These are phyloP conservation scores for Rauvolfia tetraphylla DNA, from an alignment of 257 asterid genomes.

Conservation along the genomic window DNA sequence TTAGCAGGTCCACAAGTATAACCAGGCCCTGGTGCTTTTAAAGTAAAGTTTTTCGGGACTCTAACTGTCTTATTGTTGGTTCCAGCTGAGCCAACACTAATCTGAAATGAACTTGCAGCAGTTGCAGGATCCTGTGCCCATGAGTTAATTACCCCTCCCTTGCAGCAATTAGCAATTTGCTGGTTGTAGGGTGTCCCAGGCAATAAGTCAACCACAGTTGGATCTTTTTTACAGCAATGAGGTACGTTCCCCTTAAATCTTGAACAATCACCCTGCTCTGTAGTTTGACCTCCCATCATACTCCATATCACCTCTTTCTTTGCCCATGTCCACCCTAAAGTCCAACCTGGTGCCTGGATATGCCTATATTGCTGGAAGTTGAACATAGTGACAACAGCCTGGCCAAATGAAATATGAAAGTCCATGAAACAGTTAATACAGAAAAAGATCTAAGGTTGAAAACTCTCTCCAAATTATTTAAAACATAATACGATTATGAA, in stretches of 20 bases:
- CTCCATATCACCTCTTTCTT: slow-evolving; percentile 89
- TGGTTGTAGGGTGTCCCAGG: slow-evolving; percentile 85
- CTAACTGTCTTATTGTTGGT: slow-evolving; percentile 74
- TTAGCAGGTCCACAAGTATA: slow-evolving; percentile 85
- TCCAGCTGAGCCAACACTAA: slow-evolving; percentile 72
- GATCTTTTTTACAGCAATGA: slow-evolving; percentile 78
- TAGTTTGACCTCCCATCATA: slow-evolving; percentile 78
- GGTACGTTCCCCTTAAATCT: slow-evolving; percentile 61
- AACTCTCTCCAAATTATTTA: neutral
- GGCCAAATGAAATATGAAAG: slow-evolving; percentile 10
- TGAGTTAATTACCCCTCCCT: slow-evolving; percentile 75
- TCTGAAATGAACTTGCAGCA: slow-evolving; percentile 70
- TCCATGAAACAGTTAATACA: neutral
- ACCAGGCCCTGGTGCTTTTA: slow-evolving; percentile 80
- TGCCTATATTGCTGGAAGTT: slow-evolving; percentile 93
- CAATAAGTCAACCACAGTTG: slow-evolving; percentile 66
- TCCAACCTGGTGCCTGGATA: slow-evolving; percentile 92
- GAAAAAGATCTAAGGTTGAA: too few relatives aligned
- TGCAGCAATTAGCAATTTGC: slow-evolving; percentile 85
- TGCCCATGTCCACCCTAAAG: slow-evolving; percentile 94
- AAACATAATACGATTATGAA: neutral
- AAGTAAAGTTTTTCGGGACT: slow-evolving; percentile 72
- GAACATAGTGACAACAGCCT: slow-evolving; percentile 79
- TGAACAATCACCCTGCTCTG: slow-evolving; percentile 94
- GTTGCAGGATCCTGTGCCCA: slow-evolving; percentile 68